phyloP scores from a whole-genome alignment of 345 rosid species.

The Anacardium occidentale region DNA sequence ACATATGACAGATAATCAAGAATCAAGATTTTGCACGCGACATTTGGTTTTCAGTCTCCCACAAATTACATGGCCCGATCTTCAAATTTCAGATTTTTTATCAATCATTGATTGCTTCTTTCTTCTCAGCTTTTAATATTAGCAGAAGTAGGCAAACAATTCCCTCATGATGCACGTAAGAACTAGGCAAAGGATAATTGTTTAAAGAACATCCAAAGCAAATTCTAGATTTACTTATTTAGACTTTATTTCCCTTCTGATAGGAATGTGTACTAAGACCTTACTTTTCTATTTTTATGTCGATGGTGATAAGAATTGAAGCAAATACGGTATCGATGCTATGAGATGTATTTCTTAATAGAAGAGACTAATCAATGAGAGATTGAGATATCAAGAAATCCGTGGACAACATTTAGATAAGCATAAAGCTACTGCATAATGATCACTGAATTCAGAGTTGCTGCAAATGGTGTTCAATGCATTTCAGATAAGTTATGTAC shows the following conservation, averaged over 20 bases:
- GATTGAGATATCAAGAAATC: background rate
- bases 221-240: background rate
- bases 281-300: too few species aligned
- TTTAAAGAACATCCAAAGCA: too few species aligned
- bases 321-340: too few species aligned
- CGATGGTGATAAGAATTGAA: too few species aligned
- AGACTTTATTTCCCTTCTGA: background rate
- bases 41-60: constrained; percentile 26
- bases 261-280: too few species aligned
- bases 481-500: constrained; percentile 27
- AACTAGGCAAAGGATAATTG: background rate
- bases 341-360: too few species aligned
- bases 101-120: too few species aligned
- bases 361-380: too few species aligned
- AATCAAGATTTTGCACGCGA: constrained; percentile 24
- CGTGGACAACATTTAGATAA: background rate
- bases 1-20: constrained; percentile 30
- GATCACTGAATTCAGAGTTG: constrained; percentile 10
- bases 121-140: too few species aligned
- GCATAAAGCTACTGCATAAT: constrained; percentile 21
- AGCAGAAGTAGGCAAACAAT: too few species aligned
- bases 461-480: constrained; percentile 13
- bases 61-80: constrained; percentile 36
- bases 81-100: background rate
- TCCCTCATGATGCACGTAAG: background rate